Conservation (phyloP, 768 basidiomycete species). For the Daedaleopsis sinensis region DNA sequence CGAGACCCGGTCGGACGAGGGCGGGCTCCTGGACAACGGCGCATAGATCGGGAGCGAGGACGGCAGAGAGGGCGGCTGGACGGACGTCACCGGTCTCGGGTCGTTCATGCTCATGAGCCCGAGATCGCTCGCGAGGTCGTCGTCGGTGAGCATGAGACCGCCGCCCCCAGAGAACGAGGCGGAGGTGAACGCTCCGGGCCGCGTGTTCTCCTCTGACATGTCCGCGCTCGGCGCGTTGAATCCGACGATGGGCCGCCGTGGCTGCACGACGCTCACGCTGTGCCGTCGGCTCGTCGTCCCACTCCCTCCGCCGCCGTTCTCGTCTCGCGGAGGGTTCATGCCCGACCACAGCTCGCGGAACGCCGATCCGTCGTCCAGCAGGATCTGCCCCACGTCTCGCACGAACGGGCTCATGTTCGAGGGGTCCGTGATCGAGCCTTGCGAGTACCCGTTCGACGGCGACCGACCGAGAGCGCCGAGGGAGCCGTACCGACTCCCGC, state of each 20-base stretch:
- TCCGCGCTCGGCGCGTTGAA: conserved; percentile 64
- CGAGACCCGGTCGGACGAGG: conserved; percentile 49
- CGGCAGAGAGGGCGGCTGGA: conserved; percentile 65
- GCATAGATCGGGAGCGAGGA: conserved; percentile 79
- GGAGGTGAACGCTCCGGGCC: conserved; percentile 33
- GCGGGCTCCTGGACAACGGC: conserved; percentile 64
- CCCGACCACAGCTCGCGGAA: conserved; percentile 78
- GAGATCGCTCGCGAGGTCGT: conserved; percentile 77
- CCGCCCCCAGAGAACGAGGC: conserved; percentile 49
- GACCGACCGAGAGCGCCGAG: conserved; percentile 60
- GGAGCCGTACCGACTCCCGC: conserved; percentile 63
- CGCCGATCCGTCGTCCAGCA: conserved; percentile 72
- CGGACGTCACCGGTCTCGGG: conserved; percentile 34
- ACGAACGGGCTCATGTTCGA: conserved; percentile 88
- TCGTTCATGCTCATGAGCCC: conserved; percentile 59
- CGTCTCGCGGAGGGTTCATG: conserved; percentile 64
- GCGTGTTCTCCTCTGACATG: conserved; percentile 42
- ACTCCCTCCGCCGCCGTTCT: conserved; percentile 66
- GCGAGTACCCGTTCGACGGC: conserved; percentile 51
- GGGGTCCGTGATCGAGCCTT: conserved; percentile 52
- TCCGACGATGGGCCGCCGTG: conserved; percentile 65
- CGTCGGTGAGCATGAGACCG: conserved; percentile 73
- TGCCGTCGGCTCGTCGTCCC: conserved; percentile 84
- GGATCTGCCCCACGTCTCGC: conserved; percentile 79
- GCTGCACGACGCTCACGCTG: conserved; percentile 83